Base-by-base conservation (phyloP, 352 stramenopile species). In the Saprolegnia parasitica region DNA sequence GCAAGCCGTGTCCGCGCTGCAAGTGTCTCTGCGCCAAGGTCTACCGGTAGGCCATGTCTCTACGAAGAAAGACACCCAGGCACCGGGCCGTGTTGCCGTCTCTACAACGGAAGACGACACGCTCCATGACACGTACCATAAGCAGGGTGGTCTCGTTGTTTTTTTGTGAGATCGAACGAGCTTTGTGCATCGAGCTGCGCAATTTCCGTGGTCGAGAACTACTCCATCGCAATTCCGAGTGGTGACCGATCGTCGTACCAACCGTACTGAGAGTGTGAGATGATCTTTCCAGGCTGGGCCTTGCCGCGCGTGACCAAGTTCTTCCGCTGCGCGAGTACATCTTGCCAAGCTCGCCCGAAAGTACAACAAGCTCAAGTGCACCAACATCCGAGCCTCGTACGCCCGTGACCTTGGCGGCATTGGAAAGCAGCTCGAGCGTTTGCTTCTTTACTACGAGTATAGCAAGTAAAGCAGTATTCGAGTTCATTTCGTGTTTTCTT, bases 291-390 rank as follows among this genome's bases (percentile, higher is more conserved):
- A 4, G 52, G 11, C 16, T 60, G 52, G 52, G 52, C 52, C 11
- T 24, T 60, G 52, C 52, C 52, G 3, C 11, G 11, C 20, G 35
- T 60, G 24, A 35, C 24, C 11, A 16, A 40, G 20, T n/a, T 16
- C 52, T 60, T 16, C 52, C 52, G 35, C n/a, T 60, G 35, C 52
- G 52, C 35, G 52, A 60, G 35, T 60, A 60, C 52, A 60, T 60
- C 9, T 60, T 60, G 1, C 8, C 35, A 18, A 60, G 35, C 52
- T 60, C 35, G n/a, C 13, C 13, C 11, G 20, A 60, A 16, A 24
- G 13, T 24, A 60, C 35, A 40, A 4, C 13, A 26, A n/a, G 9
- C 24, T 16, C 24, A 24, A 26, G 20, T 60, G 52, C 52, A 10
- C 13, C 3, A 26, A 16, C 24, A 40, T 60, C 20, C 52, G 3